A percentile compares a stretch with the other conserved stretches of the same genome.
Conservation (phyloP, 768 basidiomycete genomes). For the Gautieria morchelliformis region DNA sequence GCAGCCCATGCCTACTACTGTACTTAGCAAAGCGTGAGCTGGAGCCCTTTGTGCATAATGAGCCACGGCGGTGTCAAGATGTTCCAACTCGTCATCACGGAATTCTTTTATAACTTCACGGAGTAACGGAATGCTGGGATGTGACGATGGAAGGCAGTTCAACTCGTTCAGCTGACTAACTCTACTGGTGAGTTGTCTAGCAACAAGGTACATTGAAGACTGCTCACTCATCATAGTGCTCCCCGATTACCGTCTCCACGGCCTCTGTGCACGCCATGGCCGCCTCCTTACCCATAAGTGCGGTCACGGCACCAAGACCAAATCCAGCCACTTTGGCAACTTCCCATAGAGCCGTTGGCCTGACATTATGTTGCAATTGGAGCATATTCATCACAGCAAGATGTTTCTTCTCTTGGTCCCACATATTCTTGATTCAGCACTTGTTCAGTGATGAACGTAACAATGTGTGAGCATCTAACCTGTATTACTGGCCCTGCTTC, state of each 20-base stretch:
- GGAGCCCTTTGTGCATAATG: conserved; percentile 85
- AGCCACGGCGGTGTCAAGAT: conserved; percentile 84
- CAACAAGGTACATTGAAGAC: not conserved
- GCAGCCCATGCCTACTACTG: conserved; percentile 77
- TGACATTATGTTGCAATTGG: conserved; percentile 70
- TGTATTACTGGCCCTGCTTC: conserved; percentile 59
- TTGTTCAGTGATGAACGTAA: conserved; percentile 3
- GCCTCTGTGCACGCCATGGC: conserved; percentile 99
- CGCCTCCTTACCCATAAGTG: conserved; percentile 82
- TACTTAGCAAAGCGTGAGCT: conserved; percentile 82
- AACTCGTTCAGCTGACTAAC: conserved; percentile 75
- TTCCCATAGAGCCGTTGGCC: conserved; percentile 78
- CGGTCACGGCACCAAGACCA: conserved; percentile 77
- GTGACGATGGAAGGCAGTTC: conserved; percentile 48
- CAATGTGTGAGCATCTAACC: conserved; percentile 27
- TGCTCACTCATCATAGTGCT: conserved; percentile 94
- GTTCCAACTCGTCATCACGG: conserved; percentile 90
- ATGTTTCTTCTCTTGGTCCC: conserved; percentile 93
- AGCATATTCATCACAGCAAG: conserved; percentile 78
- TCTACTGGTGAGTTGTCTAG: not conserved
- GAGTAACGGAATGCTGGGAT: conserved; percentile 72
- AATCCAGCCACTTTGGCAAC: conserved; percentile 84
- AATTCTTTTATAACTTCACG: conserved; percentile 71
- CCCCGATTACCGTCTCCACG: conserved; percentile 94
- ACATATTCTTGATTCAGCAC: conserved; percentile 72